Evolutionary conservation across 2,329 filamentous ascomycete genomes (phyloP), one percentile per base, ranked within the genome.

Genomic region (Dryadomyces quercivorus): DNA sequence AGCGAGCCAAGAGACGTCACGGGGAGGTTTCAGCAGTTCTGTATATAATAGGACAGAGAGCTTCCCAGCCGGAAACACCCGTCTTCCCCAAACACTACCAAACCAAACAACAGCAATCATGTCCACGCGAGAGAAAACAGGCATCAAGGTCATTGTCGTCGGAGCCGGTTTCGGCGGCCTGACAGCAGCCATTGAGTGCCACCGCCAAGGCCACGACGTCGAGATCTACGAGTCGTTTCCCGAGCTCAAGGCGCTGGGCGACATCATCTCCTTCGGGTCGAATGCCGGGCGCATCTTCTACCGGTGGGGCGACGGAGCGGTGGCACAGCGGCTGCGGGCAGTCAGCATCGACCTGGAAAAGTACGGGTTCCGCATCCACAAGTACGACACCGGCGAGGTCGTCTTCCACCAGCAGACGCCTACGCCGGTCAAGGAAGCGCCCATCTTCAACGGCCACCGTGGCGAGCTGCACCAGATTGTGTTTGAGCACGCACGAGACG

Each of bases 311-410:
- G 63, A 74, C 31, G 75, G 78, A 36, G 64, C 68, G 38, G 69
- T 82, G 10, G 69, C 71, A 8, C 64, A 66, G 48, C 69, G 70
- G 47, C 69, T 81, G 66, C 70, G 72, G 22, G 64, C 68, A 1
- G 63, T 81, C 8, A 77, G 74, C 58, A 80, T 80, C 57, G 71
- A 80, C 58, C 63, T 80, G 50, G 63, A 67, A 7, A 61, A 66
- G 0, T 76, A 82, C 56, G 79, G 80, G 45, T 83, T 82, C 66
- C 75, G 76, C 50, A 81, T 82, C 54, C 78, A 81, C 65, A 82
- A 81, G 59, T 82, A 72, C 57, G 78, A 80, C 34, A 74, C 73
- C 0, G 79, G 79, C 38, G 80, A 83, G 63, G 72, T 82, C 12
- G 73, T 83, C 21, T 73, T 77, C 54, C 79, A 80, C 55, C 80